phyloP scores from a whole-genome alignment of 495 filamentous ascomycete species.

The Margaritispora aquatica region DNA sequence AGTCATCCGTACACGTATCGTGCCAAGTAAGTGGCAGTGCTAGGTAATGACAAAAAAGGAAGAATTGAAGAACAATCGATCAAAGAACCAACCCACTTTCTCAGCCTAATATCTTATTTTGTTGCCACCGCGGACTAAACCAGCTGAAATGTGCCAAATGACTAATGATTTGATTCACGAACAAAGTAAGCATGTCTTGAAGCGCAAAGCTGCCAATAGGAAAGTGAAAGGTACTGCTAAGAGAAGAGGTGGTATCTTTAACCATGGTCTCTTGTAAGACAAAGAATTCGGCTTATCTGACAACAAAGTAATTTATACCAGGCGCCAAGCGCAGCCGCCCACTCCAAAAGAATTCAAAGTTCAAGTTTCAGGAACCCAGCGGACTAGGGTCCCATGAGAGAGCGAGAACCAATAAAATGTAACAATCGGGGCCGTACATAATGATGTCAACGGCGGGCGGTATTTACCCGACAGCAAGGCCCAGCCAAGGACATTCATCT shows the following conservation, averaged over 20 bases:
- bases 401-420: too few species aligned
- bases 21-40: background rate
- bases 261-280: background rate
- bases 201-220: too few species aligned
- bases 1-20: too few species aligned
- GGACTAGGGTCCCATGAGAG: too few species aligned
- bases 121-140: background rate
- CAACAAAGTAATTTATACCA: background rate
- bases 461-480: background rate
- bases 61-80: background rate
- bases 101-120: background rate
- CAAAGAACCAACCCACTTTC: background rate
- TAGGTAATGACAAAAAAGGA: background rate
- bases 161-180: too few species aligned
- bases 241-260: background rate
- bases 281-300: too few species aligned
- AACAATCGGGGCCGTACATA: background rate
- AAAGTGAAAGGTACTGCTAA: too few species aligned
- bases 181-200: too few species aligned
- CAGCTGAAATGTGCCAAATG: too few species aligned
- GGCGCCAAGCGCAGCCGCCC: background rate
- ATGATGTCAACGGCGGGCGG: background rate
- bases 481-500: too few species aligned
- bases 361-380: background rate
- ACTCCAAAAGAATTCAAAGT: background rate